phyloP scores from a whole-genome alignment of 495 filamentous ascomycete genomes.

The Podospora comata region DNA sequence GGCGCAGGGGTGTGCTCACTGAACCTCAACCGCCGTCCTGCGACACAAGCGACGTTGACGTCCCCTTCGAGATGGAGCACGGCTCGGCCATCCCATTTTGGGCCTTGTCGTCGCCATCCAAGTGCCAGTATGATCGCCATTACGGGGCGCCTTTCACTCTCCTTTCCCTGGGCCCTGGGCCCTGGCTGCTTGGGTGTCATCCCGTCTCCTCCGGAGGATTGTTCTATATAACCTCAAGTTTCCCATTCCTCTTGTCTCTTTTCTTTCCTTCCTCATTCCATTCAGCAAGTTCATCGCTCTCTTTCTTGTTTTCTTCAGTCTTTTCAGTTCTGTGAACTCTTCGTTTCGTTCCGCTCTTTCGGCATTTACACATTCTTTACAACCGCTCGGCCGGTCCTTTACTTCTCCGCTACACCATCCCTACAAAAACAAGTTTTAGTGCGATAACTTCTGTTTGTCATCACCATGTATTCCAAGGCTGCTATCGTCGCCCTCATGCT shows the following conservation, averaged over 20 bases:
- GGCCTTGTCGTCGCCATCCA: conserved; percentile 10
- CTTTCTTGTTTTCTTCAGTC: conserved; percentile 31
- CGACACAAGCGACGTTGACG: conserved; percentile 30
- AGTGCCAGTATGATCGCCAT: conserved; percentile 36
- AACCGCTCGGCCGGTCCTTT: conserved; percentile 40
- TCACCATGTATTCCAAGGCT: conserved; percentile 48
- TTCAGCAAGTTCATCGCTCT: conserved; percentile 32
- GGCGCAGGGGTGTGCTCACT: conserved; percentile 12
- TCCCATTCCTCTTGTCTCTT: conserved; percentile 7
- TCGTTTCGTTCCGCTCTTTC: conserved; percentile 44
- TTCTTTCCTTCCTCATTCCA: conserved; percentile 40
- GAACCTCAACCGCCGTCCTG: conserved; percentile 16
- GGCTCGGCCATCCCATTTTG: conserved; percentile 12
- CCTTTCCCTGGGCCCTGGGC: conserved; percentile 10
- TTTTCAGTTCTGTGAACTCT: conserved; percentile 51
- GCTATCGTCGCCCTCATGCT: conserved; percentile 41
- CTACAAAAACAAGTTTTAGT: conserved; percentile 27
- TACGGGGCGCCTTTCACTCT: conserved; percentile 23
- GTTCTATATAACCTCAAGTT: conserved; percentile 31
- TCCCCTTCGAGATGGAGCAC: conserved; percentile 12
- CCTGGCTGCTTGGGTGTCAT: conserved; percentile 17
- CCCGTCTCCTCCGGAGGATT: conserved; percentile 19
- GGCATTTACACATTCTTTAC: conserved; percentile 35
- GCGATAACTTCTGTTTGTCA: conserved; percentile 15
- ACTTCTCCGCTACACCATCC: conserved; percentile 27